phyloP scores from a whole-genome alignment of 2,329 filamentous ascomycete species.

The Fusarium newnesense region DNA sequence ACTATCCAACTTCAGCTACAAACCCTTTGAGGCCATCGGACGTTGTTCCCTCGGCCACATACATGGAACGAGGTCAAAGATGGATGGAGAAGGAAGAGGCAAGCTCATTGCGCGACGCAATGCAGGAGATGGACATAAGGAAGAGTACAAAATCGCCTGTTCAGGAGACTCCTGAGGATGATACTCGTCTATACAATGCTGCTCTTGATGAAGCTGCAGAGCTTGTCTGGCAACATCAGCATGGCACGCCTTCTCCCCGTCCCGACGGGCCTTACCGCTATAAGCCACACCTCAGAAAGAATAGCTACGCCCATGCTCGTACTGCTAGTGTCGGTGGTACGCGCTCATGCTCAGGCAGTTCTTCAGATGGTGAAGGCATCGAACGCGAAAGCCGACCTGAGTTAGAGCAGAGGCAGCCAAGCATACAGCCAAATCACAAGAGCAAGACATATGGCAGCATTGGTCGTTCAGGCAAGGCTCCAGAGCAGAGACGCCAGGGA shows the following conservation, averaged over 20 bases:
- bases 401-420: conserved; percentile 35
- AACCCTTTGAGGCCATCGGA: conserved; percentile 66
- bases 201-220: conserved; percentile 82
- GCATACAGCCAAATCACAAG: conserved; percentile 37
- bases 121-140: conserved; percentile 76
- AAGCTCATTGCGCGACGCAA: conserved; percentile 73
- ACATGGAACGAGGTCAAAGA: conserved; percentile 77
- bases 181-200: conserved; percentile 74
- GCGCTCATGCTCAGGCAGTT: conserved; percentile 64
- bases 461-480: conserved; percentile 49
- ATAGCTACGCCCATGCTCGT: conserved; percentile 76
- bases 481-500: conserved; percentile 66
- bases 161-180: conserved; percentile 55
- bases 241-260: conserved; percentile 62
- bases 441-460: conserved; percentile 56
- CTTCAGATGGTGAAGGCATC: conserved; percentile 58
- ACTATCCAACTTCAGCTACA: conserved; percentile 58
- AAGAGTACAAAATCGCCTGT: conserved; percentile 45
- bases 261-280: conserved; percentile 75
- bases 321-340: conserved; percentile 65
- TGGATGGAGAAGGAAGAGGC: conserved; percentile 87
- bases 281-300: conserved; percentile 73
- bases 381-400: conserved; percentile 47
- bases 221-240: conserved; percentile 80
- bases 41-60: conserved; percentile 72